Conservation (phyloP, 2,329 filamentous ascomycete genomes). For the Thielaviopsis populi region DNA sequence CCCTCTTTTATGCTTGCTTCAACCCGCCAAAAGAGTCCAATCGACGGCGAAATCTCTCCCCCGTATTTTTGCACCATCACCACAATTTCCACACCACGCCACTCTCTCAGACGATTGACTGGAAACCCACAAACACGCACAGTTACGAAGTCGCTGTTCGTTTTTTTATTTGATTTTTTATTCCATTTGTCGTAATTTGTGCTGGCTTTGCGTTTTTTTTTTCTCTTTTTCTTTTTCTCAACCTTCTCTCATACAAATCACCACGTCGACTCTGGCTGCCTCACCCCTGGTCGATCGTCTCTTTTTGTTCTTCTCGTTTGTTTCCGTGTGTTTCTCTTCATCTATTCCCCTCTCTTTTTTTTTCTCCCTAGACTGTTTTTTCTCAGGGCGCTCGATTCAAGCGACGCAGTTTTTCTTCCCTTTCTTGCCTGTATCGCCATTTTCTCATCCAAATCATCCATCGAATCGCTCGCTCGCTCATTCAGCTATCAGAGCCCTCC, state of each 20-base stretch:
- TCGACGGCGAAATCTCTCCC: slow-evolving; percentile 5
- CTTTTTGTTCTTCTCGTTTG: slow-evolving; percentile 3
- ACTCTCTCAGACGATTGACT: background rate
- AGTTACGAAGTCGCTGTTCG: background rate
- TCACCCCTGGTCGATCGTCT: background rate
- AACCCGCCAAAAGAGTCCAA: background rate
- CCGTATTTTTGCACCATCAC: background rate
- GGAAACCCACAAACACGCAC: background rate
- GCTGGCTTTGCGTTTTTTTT: background rate
- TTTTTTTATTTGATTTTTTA: background rate
- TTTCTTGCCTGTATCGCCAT: background rate
- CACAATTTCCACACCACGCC: background rate
- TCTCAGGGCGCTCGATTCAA: background rate
- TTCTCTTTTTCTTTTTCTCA: background rate
- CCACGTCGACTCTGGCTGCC: background rate
- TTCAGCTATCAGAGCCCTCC: background rate
- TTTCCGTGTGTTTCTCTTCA: slow-evolving; percentile 2
- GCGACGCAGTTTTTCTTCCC: background rate
- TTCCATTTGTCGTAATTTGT: background rate
- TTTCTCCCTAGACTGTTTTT: slow-evolving; percentile 3
- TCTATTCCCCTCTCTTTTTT: slow-evolving; percentile 1
- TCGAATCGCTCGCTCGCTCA: background rate
- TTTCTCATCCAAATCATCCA: background rate
- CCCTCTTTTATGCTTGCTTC: background rate
- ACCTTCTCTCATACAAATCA: background rate